Conservation (phyloP, 257 asterid species). For the Gentiana straminea region DNA sequence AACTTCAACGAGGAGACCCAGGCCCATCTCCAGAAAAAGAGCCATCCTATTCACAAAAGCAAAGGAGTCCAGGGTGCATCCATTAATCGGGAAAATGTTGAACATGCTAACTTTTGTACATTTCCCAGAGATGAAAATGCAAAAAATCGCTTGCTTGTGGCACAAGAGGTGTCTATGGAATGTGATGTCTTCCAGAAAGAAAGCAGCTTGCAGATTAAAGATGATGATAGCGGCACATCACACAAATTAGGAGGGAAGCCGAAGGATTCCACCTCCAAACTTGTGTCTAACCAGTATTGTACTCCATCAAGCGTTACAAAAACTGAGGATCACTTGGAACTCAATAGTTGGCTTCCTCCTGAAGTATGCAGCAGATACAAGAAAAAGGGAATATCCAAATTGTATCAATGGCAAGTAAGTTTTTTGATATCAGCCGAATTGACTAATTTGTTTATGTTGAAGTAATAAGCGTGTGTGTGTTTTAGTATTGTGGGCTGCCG, state of each 20-base stretch:
- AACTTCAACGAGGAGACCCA: slow-evolving; percentile 19
- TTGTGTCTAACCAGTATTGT: slow-evolving; percentile 27
- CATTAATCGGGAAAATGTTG: slow-evolving; percentile 16
- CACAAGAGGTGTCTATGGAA: slow-evolving; percentile 20
- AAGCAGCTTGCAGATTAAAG: slow-evolving; percentile 19
- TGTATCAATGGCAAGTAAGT: slow-evolving; percentile 91
- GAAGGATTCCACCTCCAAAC: slow-evolving; percentile 16
- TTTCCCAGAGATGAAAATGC: slow-evolving; percentile 17
- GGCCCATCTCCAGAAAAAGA: slow-evolving; percentile 22
- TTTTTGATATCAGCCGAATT: slow-evolving; percentile 12
- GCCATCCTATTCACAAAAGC: slow-evolving; percentile 17
- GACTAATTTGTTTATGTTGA: background rate
- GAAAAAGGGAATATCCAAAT: slow-evolving; percentile 73
- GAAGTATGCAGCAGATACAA: slow-evolving; percentile 71
- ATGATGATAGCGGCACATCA: slow-evolving; percentile 20
- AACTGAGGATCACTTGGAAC: slow-evolving; percentile 48
- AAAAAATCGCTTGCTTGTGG: slow-evolving; percentile 16
- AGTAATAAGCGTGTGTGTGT: too few species aligned
- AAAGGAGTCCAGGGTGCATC: slow-evolving; percentile 21
- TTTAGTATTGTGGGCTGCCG: too few species aligned
- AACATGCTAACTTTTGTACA: slow-evolving; percentile 11
- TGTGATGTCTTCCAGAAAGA: slow-evolving; percentile 20
- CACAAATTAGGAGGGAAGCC: slow-evolving; percentile 28
- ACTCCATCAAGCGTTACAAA: slow-evolving; percentile 59
- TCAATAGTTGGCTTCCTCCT: slow-evolving; percentile 80